phyloP scores from a whole-genome alignment of 352 stramenopile species.

The Thraustochytrium sp. region DNA sequence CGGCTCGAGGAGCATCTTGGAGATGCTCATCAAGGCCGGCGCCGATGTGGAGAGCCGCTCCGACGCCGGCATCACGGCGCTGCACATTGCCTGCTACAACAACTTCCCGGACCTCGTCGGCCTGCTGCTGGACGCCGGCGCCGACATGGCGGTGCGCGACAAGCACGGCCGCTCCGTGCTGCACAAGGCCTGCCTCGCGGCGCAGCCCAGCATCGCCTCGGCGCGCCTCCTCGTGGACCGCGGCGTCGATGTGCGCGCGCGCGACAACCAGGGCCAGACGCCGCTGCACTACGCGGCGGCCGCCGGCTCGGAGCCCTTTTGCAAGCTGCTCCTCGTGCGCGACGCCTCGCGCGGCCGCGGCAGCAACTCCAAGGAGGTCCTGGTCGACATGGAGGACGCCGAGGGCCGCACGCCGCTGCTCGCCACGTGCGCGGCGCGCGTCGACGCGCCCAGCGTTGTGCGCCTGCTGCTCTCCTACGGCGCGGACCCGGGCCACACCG shows the following conservation, averaged over 20 bases:
- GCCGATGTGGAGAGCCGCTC: not conserved
- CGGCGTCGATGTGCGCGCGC: not conserved
- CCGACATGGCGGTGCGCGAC: not conserved
- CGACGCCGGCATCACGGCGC: not conserved
- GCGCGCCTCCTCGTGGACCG: not conserved
- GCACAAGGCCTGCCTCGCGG: not conserved
- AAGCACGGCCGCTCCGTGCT: slow-evolving; percentile 13
- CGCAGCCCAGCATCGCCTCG: not conserved
- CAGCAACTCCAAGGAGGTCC: not conserved
- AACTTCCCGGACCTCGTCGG: not conserved
- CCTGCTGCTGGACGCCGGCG: not conserved
- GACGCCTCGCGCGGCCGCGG: not conserved
- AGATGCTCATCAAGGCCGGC: slow-evolving; percentile 26
- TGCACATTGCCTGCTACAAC: slow-evolving; percentile 21
- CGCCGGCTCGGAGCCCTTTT: slow-evolving; percentile 8
- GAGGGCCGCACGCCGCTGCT: not conserved
- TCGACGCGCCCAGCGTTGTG: not conserved
- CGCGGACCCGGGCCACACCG: not conserved
- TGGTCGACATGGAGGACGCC: slow-evolving; percentile 7
- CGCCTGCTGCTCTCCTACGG: slow-evolving; percentile 9
- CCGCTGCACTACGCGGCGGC: not conserved
- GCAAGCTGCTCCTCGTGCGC: not conserved
- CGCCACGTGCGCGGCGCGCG: not conserved
- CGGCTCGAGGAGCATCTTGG: slow-evolving; percentile 8
- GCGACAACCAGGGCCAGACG: slow-evolving; percentile 5